Base-by-base conservation (phyloP, 164 flowering plant species). In the Euptelea pleiosperma region DNA sequence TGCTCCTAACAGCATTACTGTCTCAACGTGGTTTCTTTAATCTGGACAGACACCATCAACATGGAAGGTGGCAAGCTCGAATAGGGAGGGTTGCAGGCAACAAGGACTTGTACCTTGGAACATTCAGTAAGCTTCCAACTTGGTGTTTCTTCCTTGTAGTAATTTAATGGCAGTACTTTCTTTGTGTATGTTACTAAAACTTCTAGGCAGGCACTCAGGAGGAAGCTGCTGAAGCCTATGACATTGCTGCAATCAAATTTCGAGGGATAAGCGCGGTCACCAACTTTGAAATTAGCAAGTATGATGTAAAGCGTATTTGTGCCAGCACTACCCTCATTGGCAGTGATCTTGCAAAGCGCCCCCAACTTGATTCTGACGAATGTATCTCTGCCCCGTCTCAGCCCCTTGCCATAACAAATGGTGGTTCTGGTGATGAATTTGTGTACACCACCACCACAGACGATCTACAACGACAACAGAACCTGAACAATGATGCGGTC, bases 71-170 rank as follows among this genome's bases (percentile, higher is more conserved):
- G 96, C 94, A 89, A 72, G 94, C 94, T 54, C 71, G 94, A 69
- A 87, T 89, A 8, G 96, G 96, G 53, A 83, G 96, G 63, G 97
- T 89, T 70, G 94, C 97, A 33, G 97, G 97, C 53, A 89, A 89
- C 82, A 89, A 89, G 70, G 97, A 89, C 79, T 72, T 89, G 79
- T 89, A 89, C 77, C 88, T 89, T 36, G 97, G 97, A 55, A 89
- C 97, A 19, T 89, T 89, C 69, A 89, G 97, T 89, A 71, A 82
- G 86, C 58, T 30, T 28, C 34, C 30, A n/a, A 11, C 9, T 36
- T 37, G 19, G 2, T 31, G 6, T 26, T 26, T 52, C 42, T 36
- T 45, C n/a, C n/a, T n/a, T n/a, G n/a, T n/a, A n/a, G n/a, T n/a
- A n/a, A n/a, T n/a, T n/a, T n/a, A n/a, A n/a, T n/a, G 1, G 12